Conservation (phyloP, 208 protist genomes). For the Wallacemonas sp. region DNA sequence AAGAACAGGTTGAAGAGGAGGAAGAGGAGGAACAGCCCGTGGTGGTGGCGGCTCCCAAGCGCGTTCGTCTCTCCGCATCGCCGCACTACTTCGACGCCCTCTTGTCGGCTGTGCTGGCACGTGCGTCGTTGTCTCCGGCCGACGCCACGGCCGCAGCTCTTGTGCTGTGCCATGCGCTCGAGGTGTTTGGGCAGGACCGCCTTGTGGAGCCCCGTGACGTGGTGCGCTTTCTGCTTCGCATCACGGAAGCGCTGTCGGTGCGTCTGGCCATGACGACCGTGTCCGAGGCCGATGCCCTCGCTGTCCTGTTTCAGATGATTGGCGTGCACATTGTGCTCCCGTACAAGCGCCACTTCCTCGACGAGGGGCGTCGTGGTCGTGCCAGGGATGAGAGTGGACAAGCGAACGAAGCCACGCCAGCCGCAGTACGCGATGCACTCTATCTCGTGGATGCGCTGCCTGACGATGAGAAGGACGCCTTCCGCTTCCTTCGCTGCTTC, state of each 20-base stretch:
- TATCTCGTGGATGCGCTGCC: background rate
- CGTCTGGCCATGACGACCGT: constrained; percentile 26
- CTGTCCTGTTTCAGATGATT: constrained; percentile 41
- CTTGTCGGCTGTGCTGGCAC: constrained; percentile 30
- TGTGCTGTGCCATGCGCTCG: constrained; percentile 37
- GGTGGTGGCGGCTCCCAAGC: background rate
- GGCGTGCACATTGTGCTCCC: constrained; percentile 42
- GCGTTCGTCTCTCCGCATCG: constrained; percentile 14
- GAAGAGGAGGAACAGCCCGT: constrained; percentile 8
- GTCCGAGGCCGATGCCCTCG: constrained; percentile 28
- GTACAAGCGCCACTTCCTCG: constrained; percentile 48
- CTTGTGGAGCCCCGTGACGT: constrained; percentile 31
- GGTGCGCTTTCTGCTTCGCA: constrained; percentile 24
- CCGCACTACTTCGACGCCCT: constrained; percentile 50
- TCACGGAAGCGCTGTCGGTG: constrained; percentile 21
- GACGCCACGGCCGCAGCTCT: constrained; percentile 51
- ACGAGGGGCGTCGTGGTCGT: background rate
- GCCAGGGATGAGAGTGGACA: background rate
- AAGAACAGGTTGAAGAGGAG: constrained; percentile 6
- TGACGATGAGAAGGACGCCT: constrained; percentile 41
- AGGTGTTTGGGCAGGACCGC: constrained; percentile 16
- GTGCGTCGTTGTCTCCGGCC: constrained; percentile 49
- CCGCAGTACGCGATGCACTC: background rate
- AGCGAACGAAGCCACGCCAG: background rate
- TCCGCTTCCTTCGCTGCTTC: constrained; percentile 38